Evolutionary conservation across 164 flowering plant genomes (phyloP).

Genomic region (Cinnamomum micranthum): DNA sequence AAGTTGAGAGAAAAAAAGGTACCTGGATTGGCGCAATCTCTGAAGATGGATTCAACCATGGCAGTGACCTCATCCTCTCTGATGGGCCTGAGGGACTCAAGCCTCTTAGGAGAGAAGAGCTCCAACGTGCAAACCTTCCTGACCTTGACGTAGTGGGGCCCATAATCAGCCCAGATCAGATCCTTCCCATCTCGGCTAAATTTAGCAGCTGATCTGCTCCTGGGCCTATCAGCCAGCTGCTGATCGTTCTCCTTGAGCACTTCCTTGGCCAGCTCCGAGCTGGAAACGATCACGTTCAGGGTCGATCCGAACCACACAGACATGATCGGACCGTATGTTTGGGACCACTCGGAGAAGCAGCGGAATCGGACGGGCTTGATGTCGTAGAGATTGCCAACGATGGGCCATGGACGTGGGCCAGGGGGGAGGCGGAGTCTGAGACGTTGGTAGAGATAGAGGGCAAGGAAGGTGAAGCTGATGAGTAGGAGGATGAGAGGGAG

Average conservation of each 20-base stretch:
- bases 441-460: slow-evolving; percentile 25
- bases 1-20: background rate
- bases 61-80: slow-evolving; percentile 17
- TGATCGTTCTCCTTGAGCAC: slow-evolving; percentile 61
- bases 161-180: slow-evolving; percentile 49
- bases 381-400: slow-evolving; percentile 55
- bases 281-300: slow-evolving; percentile 38
- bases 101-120: slow-evolving; percentile 16
- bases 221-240: slow-evolving; percentile 40
- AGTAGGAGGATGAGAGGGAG: background rate
- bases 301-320: slow-evolving; percentile 51
- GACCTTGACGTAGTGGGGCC: slow-evolving; percentile 13
- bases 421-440: slow-evolving; percentile 46
- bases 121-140: slow-evolving; percentile 21
- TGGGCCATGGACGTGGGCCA: slow-evolving; percentile 51
- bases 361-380: slow-evolving; percentile 46
- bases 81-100: slow-evolving; percentile 15
- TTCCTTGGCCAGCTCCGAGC: slow-evolving; percentile 40
- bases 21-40: slow-evolving; percentile 11
- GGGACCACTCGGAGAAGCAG: slow-evolving; percentile 51
- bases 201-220: slow-evolving; percentile 34
- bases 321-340: slow-evolving; percentile 45
- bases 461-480: background rate
- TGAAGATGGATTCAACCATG: slow-evolving; percentile 16
- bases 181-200: slow-evolving; percentile 53